Percentiles rank a stretch among this genome's conserved stretches.
Conservation (phyloP, 176 grass and related monocot genomes). For the Calamus simplicifolius region DNA sequence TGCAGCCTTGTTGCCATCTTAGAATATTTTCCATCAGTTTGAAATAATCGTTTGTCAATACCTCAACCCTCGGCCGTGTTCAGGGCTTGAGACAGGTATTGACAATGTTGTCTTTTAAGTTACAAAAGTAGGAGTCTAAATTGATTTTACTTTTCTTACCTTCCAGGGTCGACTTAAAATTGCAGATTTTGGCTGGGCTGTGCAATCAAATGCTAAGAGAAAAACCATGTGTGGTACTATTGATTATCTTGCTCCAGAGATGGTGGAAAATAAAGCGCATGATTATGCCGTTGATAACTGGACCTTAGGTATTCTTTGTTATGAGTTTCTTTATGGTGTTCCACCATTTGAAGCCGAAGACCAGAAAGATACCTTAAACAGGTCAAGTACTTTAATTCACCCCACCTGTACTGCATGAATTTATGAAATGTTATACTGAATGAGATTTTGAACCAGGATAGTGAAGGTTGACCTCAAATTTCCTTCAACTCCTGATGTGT, state of each 20-base stretch:
- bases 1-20: too few relatives aligned
- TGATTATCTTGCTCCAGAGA: conserved; percentile 89
- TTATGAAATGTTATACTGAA: not conserved
- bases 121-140: too few relatives aligned
- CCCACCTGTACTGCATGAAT: not conserved
- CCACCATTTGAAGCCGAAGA: conserved; percentile 78
- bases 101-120: too few relatives aligned
- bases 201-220: conserved; percentile 58
- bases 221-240: conserved; percentile 92
- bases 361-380: conserved; percentile 51
- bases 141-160: too few relatives aligned
- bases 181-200: conserved; percentile 96
- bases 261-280: conserved; percentile 85
- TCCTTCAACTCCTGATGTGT: conserved; percentile 46
- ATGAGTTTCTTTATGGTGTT: conserved; percentile 80
- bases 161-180: conserved; percentile 79
- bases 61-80: too few relatives aligned
- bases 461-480: conserved; percentile 71
- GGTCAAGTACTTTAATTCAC: conserved; percentile 12
- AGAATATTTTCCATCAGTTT: too few relatives aligned
- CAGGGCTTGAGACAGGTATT: too few relatives aligned
- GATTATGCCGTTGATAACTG: conserved; percentile 93
- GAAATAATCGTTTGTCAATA: too few relatives aligned
- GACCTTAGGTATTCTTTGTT: conserved; percentile 85
- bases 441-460: conserved; percentile 53